These are phyloP conservation scores for Dactylellina cionopaga DNA, from an alignment of 2,329 filamentous ascomycete genomes.

Conservation along the genomic window DNA sequence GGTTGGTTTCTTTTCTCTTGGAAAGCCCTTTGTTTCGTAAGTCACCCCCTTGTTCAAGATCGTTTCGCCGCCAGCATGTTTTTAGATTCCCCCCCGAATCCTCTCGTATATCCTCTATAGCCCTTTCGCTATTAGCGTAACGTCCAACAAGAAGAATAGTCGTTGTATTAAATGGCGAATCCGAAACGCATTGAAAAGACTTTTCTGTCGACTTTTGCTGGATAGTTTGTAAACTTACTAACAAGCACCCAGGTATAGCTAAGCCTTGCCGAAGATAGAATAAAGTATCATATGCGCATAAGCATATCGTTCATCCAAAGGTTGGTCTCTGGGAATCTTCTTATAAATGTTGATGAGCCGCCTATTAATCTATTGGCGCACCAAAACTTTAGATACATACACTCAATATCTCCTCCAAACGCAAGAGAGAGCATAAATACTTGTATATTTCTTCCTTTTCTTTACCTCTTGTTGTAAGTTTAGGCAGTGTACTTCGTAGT, in stretches of 20 bases:
- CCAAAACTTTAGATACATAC: constrained; percentile 19
- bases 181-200: constrained; percentile 45
- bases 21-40: constrained; percentile 39
- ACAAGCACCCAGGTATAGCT: constrained; percentile 17
- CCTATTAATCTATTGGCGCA: constrained; percentile 12
- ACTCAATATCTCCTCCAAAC: not conserved
- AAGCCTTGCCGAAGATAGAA: constrained; percentile 38
- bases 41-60: constrained; percentile 5
- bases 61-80: constrained; percentile 1
- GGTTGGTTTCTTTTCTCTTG: not conserved
- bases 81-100: not conserved
- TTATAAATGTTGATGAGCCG: constrained; percentile 21
- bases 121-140: not conserved
- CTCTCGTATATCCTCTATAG: not conserved
- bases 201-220: constrained; percentile 6
- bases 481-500: constrained; percentile 27
- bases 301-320: constrained; percentile 11
- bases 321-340: constrained; percentile 3
- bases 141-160: constrained; percentile 17
- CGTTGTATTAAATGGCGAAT: constrained; percentile 29
- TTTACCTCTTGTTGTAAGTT: constrained; percentile 18
- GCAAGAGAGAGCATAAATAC: not conserved
- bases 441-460: constrained; percentile 10
- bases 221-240: constrained; percentile 35
- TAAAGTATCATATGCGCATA: not conserved